phyloP scores from a whole-genome alignment of 1,284 basidiomycete genomes.

The Moesziomyces sp. region DNA sequence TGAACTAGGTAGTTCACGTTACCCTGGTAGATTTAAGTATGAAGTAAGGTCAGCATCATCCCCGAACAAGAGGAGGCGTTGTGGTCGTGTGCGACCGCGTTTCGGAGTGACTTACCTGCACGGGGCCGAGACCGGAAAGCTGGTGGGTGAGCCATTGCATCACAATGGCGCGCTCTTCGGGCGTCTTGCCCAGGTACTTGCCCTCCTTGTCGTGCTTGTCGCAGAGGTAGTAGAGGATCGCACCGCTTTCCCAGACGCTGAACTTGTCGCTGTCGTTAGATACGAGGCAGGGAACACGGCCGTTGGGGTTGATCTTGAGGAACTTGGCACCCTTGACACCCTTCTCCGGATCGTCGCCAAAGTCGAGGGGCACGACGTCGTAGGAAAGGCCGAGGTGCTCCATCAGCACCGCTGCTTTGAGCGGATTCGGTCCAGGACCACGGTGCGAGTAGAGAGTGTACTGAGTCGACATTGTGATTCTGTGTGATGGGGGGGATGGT shows the following conservation, averaged over 20 bases:
- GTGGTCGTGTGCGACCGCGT: neutral
- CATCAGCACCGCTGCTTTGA: slow-evolving; percentile 57
- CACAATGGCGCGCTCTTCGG: slow-evolving; percentile 44
- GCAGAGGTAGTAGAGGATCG: slow-evolving; percentile 58
- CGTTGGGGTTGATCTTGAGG: slow-evolving; percentile 58
- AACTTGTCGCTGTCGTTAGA: slow-evolving; percentile 58
- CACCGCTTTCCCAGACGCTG: slow-evolving; percentile 57
- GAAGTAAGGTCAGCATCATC: no score
- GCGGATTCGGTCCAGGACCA: slow-evolving; percentile 59
- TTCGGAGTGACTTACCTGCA: slow-evolving; percentile 15
- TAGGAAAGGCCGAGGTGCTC: slow-evolving; percentile 59
- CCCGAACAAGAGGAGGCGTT: no score
- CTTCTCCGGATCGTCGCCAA: slow-evolving; percentile 54
- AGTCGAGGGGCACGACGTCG: slow-evolving; percentile 52
- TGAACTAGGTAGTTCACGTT: slow-evolving; percentile 37
- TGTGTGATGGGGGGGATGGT: neutral
- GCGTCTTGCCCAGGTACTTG: slow-evolving; percentile 42
- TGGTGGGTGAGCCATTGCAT: slow-evolving; percentile 59
- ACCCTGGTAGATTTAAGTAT: slow-evolving; percentile 11
- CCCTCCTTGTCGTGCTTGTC: slow-evolving; percentile 55
- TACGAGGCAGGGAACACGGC: slow-evolving; percentile 57
- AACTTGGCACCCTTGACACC: slow-evolving; percentile 61
- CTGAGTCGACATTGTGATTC: slow-evolving; percentile 30
- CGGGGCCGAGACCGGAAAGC: slow-evolving; percentile 51
- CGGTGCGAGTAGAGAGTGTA: slow-evolving; percentile 61